Evolutionary conservation across 768 basidiomycete species (phyloP), one percentile per base, ranked within the genome.

Genomic region (Kwoniella bestiolae): DNA sequence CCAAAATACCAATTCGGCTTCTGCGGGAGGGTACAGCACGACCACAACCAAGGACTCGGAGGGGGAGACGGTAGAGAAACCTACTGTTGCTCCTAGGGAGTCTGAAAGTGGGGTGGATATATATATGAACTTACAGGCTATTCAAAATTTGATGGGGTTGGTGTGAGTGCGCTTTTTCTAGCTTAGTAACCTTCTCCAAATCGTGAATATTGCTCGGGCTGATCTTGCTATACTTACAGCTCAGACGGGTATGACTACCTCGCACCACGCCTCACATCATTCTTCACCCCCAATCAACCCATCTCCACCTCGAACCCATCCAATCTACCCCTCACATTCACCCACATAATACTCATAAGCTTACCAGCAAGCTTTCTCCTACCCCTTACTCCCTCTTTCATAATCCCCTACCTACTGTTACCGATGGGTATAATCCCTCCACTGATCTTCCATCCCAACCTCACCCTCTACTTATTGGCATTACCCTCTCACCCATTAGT

Each of bases 101-200:
- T 74, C 85, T 3, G 90, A 92, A 72, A 89, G 88, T 3, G 86
- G 87, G 11, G 85, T 88, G 0, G 89, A 91, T 63, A 94, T 91
- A 88, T 89, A 90, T 66, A 89, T 90, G 16, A 95, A 94, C 68
- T 82, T 94, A 2, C 92, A 94, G 81, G 92, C 85, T 1, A 90
- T 94, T 29, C 93, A 94, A 77, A 94, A 94, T 70, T 85, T 94
- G 31, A 94, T 94, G 92, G 92, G 91, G 5, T 82, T 85, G 6
- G 82, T 88, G 90, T 92, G 80, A 69, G 90, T 79, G 7, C 2
- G 2, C 56, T 46, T 60, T 8, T 47, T 29, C 65, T 59, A 50
- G 21, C 47, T 32, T 29, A 50, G 31, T 12, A 41, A 25, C 51
- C 9, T 14, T 28, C 14, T 53, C n/a, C n/a, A n/a, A n/a, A n/a